phyloP scores from a whole-genome alignment of 306 rosid species.

The Citrullus mucosospermus region DNA sequence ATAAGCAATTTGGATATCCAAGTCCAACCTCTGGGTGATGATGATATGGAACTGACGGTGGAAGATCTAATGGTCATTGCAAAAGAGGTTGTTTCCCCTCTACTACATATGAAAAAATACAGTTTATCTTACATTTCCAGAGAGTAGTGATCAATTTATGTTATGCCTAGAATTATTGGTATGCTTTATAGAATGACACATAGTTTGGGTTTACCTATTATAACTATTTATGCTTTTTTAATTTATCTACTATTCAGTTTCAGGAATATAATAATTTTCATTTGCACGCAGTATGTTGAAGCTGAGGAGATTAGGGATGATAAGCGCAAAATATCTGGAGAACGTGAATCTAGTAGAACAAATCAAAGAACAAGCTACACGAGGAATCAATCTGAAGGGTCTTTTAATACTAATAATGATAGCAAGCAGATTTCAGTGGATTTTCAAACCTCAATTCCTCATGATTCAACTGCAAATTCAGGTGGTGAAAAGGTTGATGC shows the following conservation, averaged over 20 bases:
- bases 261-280: neutral
- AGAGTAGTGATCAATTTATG: neutral
- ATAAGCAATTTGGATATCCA: conserved; percentile 16
- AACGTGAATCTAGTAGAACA: conserved; percentile 18
- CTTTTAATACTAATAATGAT: conserved; percentile 8
- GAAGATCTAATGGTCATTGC: conserved; percentile 67
- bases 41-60: conserved; percentile 45
- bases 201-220: neutral
- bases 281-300: conserved; percentile 45
- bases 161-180: neutral
- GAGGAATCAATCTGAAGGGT: conserved; percentile 15
- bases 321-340: conserved; percentile 13
- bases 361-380: conserved; percentile 7
- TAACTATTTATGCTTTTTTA: neutral
- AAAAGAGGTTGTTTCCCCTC: conserved; percentile 42
- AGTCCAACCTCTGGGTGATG: conserved; percentile 22
- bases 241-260: neutral
- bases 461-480: conserved; percentile 16
- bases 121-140: neutral
- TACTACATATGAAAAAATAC: neutral
- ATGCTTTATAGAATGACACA: neutral
- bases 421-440: conserved; percentile 13
- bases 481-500: conserved; percentile 14
- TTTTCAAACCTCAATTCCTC: conserved; percentile 13
- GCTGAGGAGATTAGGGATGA: conserved; percentile 22